These are phyloP conservation scores for Ceratonia siliqua DNA, from an alignment of 306 rosid genomes.

Conservation along the genomic window DNA sequence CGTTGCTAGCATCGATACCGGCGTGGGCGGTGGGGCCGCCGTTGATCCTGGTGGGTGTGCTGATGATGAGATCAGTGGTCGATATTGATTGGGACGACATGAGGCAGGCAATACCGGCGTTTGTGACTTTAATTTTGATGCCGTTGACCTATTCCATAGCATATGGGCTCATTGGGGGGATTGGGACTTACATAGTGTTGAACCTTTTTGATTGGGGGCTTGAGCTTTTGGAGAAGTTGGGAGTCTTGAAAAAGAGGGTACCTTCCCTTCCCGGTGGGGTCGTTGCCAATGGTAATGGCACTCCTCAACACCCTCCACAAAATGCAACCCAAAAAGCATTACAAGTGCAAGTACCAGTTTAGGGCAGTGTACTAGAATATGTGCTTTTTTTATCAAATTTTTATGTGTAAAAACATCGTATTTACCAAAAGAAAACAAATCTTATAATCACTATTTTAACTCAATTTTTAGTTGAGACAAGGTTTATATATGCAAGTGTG, in stretches of 20 bases:
- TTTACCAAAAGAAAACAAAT: too few species aligned
- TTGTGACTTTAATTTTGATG: conserved; percentile 75
- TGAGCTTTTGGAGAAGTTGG: conserved; percentile 35
- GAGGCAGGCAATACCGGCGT: conserved; percentile 93
- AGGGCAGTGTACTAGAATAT: not conserved
- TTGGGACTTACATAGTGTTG: conserved; percentile 72
- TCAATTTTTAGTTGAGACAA: too few species aligned
- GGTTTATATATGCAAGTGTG: too few species aligned
- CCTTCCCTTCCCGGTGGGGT: conserved; percentile 27
- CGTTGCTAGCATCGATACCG: conserved; percentile 92
- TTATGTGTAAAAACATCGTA: too few species aligned
- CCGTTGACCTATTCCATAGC: conserved; percentile 95
- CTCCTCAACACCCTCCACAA: conserved; percentile 19
- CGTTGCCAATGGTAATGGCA: conserved; percentile 38
- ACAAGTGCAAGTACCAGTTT: conserved; percentile 32
- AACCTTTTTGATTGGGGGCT: conserved; percentile 72
- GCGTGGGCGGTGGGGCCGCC: conserved; percentile 99
- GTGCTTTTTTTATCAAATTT: not conserved
- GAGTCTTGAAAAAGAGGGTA: conserved; percentile 23
- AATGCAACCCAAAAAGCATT: conserved; percentile 37
- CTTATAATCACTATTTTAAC: too few species aligned
- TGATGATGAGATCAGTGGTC: conserved; percentile 95
- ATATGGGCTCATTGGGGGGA: conserved; percentile 86
- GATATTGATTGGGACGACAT: conserved; percentile 93
- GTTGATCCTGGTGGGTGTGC: conserved; percentile 84